Percentiles rank a stretch among this genome's conserved stretches.
Conservation (phyloP, 2,329 filamentous ascomycete species). For the Hirsutella thompsonii region DNA sequence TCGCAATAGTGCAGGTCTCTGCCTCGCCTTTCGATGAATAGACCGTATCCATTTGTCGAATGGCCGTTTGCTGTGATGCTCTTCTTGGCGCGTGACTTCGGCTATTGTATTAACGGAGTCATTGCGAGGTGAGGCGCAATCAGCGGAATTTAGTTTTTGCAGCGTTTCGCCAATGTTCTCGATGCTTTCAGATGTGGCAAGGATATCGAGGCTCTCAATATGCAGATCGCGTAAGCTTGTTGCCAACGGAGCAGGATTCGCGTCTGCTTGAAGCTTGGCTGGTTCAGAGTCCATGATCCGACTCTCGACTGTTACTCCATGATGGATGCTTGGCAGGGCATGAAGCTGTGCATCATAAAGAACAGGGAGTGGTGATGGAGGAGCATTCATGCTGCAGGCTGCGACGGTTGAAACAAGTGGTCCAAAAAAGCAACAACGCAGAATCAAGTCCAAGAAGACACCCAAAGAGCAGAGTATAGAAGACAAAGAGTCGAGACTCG, state of each 20-base stretch:
- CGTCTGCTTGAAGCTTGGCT: slow-evolving; percentile 8
- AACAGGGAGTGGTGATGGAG: slow-evolving; percentile 9
- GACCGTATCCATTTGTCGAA: slow-evolving; percentile 66
- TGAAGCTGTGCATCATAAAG: neutral
- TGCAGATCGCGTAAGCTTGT: slow-evolving; percentile 8
- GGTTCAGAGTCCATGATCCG: neutral
- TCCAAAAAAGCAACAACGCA: slow-evolving; percentile 18
- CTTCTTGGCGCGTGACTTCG: slow-evolving; percentile 2
- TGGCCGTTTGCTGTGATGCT: slow-evolving; percentile 20
- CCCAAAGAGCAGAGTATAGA: slow-evolving; percentile 16
- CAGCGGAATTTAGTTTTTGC: neutral
- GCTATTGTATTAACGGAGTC: slow-evolving; percentile 3
- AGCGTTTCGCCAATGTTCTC: slow-evolving; percentile 4
- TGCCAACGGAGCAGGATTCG: slow-evolving; percentile 20
- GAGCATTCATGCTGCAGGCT: slow-evolving; percentile 19
- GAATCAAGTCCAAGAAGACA: slow-evolving; percentile 27
- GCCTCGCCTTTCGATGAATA: slow-evolving; percentile 44
- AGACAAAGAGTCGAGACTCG: neutral
- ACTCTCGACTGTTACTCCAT: neutral
- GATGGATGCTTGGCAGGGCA: neutral
- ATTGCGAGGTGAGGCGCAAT: neutral
- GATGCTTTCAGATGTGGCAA: slow-evolving; percentile 27
- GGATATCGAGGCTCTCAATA: slow-evolving; percentile 17
- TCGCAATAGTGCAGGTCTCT: slow-evolving; percentile 13
- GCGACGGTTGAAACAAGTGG: slow-evolving; percentile 13